phyloP scores from a whole-genome alignment of 257 asterid species.

The Datura wrightii region DNA sequence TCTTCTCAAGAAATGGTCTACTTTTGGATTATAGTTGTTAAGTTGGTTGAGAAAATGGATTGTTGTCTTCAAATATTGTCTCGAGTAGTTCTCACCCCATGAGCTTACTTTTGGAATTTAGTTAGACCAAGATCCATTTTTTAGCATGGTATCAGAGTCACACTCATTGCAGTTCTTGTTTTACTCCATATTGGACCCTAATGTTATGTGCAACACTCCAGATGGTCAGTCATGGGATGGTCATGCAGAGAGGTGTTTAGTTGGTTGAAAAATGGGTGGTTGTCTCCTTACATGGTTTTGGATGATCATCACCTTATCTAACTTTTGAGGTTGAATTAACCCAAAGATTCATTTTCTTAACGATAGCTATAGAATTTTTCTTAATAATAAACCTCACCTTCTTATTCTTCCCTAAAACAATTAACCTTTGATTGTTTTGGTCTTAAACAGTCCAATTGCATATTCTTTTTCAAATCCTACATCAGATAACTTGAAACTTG shows the following conservation, averaged over 20 bases:
- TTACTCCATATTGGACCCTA: neutral
- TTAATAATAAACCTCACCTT: neutral
- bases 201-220: neutral
- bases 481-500: constrained; percentile 7
- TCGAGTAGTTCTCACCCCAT: neutral
- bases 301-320: neutral
- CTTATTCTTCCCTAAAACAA: neutral
- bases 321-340: neutral
- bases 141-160: neutral
- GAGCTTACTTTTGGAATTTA: neutral
- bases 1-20: no score
- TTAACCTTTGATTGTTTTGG: neutral
- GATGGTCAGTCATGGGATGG: neutral
- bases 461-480: constrained; percentile 24
- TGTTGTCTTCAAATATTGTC: neutral
- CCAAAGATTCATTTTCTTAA: neutral
- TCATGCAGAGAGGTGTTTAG: neutral
- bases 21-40: neutral
- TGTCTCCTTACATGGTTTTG: constrained; percentile 13
- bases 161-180: neutral
- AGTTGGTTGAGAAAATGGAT: neutral
- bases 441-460: neutral
- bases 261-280: neutral
- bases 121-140: neutral
- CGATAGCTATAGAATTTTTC: neutral